phyloP scores from a whole-genome alignment of 1,139 yeast species.

The Candida tetrigidarum region DNA sequence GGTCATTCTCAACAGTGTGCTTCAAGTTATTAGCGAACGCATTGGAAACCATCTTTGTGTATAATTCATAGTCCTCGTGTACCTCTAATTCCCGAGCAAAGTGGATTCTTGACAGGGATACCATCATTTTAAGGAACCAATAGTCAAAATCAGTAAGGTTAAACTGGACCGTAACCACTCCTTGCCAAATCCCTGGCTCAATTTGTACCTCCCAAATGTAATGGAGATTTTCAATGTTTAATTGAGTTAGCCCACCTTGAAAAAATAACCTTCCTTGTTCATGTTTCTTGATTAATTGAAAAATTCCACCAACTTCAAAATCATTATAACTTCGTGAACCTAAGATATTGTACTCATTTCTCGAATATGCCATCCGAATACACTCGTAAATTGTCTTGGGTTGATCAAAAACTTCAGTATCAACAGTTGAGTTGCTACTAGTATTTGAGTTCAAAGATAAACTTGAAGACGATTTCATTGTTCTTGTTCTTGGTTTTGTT shows the following conservation, averaged over 20 bases:
- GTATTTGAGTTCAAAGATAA: constrained; percentile 16
- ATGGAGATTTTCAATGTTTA: constrained; percentile 16
- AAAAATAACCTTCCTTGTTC: constrained; percentile 9
- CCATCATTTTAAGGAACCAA: constrained; percentile 38
- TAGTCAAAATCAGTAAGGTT: constrained; percentile 29
- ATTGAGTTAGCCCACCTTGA: constrained; percentile 15
- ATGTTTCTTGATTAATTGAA: constrained; percentile 8
- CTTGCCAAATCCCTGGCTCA: constrained; percentile 19
- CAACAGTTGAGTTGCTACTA: constrained; percentile 16
- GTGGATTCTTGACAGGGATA: constrained; percentile 19
- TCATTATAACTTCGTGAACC: constrained; percentile 16
- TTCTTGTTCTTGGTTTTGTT: background rate
- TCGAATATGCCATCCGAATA: constrained; percentile 34
- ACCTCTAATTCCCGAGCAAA: constrained; percentile 8
- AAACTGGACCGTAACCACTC: constrained; percentile 32
- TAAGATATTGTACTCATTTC: constrained; percentile 19
- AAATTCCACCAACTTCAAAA: constrained; percentile 7
- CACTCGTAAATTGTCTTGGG: constrained; percentile 33
- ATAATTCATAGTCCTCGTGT: constrained; percentile 8
- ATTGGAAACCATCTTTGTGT: constrained; percentile 26
- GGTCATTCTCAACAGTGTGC: constrained; percentile 49
- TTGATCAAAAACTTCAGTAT: constrained; percentile 10
- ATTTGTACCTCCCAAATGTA: constrained; percentile 24
- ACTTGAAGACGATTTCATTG: constrained; percentile 16
- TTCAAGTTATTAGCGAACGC: constrained; percentile 48